Percentiles rank a stretch among this genome's conserved stretches.
phyloP scores from a whole-genome alignment of 73 alveolate genomes.

The Tetrahymena borealis region DNA sequence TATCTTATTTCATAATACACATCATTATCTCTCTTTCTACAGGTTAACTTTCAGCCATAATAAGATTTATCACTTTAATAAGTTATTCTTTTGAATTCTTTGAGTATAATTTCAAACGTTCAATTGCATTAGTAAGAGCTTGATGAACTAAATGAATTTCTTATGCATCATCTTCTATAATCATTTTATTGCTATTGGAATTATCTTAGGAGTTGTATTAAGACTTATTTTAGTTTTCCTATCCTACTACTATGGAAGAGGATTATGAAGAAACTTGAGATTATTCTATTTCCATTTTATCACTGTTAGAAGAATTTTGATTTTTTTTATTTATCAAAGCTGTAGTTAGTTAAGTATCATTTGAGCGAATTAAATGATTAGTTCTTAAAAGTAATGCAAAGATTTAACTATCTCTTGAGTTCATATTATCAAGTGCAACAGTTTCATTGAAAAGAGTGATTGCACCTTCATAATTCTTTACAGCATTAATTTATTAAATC shows the following conservation, averaged over 20 bases:
- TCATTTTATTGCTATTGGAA: background rate
- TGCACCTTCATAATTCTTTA: background rate
- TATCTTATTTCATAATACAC: background rate
- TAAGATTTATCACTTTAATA: background rate
- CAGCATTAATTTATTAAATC: background rate
- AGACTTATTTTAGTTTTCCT: background rate
- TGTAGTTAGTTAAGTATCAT: background rate
- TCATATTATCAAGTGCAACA: background rate
- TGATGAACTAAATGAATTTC: background rate
- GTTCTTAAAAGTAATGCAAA: background rate
- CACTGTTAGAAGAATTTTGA: background rate
- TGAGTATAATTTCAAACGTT: background rate
- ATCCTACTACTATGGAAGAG: too few relatives aligned
- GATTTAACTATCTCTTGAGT: background rate
- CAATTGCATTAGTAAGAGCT: background rate
- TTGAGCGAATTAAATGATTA: background rate
- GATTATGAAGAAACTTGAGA: too few relatives aligned
- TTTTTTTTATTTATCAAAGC: background rate
- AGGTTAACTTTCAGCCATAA: background rate
- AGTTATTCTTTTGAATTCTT: background rate
- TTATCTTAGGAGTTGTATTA: background rate
- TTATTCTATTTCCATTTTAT: background rate
- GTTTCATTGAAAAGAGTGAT: background rate
- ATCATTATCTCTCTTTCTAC: background rate
- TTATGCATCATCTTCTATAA: background rate